These are phyloP conservation scores for Wickerhamomyces chaumierensis DNA, from an alignment of 805 yeast species.

Conservation along the genomic window DNA sequence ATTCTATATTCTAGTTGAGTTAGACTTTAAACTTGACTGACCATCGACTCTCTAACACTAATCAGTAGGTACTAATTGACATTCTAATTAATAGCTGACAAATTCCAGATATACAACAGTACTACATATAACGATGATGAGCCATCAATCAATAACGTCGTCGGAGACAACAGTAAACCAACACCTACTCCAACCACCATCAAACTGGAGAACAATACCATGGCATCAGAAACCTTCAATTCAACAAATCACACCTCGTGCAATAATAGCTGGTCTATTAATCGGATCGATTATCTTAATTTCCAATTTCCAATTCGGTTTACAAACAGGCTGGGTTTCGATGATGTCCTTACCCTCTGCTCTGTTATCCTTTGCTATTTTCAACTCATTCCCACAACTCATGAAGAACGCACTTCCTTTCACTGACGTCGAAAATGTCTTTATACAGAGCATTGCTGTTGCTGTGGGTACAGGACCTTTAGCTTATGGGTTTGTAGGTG, in stretches of 20 bases:
- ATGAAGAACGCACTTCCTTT: too few species aligned
- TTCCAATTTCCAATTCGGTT: conserved; percentile 91
- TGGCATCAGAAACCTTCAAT: conserved; percentile 32
- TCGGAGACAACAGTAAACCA: too few species aligned
- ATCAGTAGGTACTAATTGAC: too few species aligned
- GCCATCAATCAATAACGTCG: too few species aligned
- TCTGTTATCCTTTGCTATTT: conserved; percentile 71
- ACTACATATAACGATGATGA: too few species aligned
- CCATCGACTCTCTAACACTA: too few species aligned
- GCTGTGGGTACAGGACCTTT: conserved; percentile 97
- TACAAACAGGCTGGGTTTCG: conserved; percentile 98
- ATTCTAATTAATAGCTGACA: too few species aligned
- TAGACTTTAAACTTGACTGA: too few species aligned
- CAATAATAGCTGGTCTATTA: conserved; percentile 61
- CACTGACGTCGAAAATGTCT: conserved; percentile 91
- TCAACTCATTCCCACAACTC: too few species aligned
- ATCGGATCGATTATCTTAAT: conserved; percentile 84
- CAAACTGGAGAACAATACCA: conserved; percentile 13
- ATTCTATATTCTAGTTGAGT: too few species aligned
- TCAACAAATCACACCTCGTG: conserved; percentile 62
- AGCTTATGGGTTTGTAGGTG: conserved; percentile 91
- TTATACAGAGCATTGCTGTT: conserved; percentile 84
- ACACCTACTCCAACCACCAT: too few species aligned
- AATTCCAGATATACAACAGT: too few species aligned
- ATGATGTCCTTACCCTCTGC: conserved; percentile 98